Base-by-base conservation (phyloP, 2,329 filamentous ascomycete species). In the Ascocoryne sarcoides region DNA sequence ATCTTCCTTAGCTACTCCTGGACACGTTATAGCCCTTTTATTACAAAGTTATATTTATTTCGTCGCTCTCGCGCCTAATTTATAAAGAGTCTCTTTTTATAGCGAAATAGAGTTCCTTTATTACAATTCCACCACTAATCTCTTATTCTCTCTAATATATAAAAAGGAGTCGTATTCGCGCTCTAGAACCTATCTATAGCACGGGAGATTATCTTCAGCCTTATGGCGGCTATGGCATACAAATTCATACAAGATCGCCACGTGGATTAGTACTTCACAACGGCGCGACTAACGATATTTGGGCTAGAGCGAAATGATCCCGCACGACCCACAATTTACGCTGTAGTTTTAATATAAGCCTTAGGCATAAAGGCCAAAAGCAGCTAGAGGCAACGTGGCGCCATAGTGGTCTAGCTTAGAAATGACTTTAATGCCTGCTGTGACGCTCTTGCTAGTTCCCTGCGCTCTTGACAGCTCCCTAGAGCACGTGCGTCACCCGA, bases 371-470 rank as follows among this genome's bases (percentile, higher is more conserved):
- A 34, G 32, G n/a, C 32, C 8, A 34, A 8, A 4, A 5, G 32
- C 18, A 16, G 32, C 32, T 34, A 19, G 29, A 12, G 23, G 12
- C 7, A 12, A 17, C 37, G 32, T 23, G 36, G 34, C 32, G 33
- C 34, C 33, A 37, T 35, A 42, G 7, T n/a, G n/a, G n/a, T 41
- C 39, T 19, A 37, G 40, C 40, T 42, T 37, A 37, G 40, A 33
- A 42, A 37, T 42, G 7, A 12, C 12, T 26, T 26, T 12, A 26
- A 26, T 26, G 23, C 12, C 12, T 26, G 15, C 29, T 32, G n/a
- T 42, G n/a, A 21, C n/a, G n/a, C n/a, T n/a, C n/a, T n/a, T n/a
- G n/a, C n/a, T n/a, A n/a, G n/a, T n/a, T n/a, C n/a, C n/a, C n/a
- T n/a, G n/a, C n/a, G n/a, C n/a, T n/a, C n/a, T n/a, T n/a, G n/a